Evolutionary conservation across 2,329 filamentous ascomycete species (phyloP).

Genomic region (Colletotrichum siamense): DNA sequence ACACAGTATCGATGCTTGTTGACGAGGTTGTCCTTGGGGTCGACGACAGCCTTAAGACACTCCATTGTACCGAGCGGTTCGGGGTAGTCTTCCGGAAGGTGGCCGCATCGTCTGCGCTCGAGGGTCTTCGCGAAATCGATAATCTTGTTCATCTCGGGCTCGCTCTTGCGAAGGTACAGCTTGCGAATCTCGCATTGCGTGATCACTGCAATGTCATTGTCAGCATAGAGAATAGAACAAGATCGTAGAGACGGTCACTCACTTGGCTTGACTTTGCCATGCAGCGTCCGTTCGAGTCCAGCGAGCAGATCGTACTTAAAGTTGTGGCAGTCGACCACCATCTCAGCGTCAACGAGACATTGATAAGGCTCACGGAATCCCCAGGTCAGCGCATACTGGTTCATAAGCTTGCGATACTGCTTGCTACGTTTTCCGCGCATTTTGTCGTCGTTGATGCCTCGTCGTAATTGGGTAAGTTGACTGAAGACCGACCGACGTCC

Average conservation of each 20-base stretch:
- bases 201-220: constrained; percentile 60
- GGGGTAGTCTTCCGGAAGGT: constrained; percentile 74
- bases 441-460: constrained; percentile 23
- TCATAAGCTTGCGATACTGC: constrained; percentile 82
- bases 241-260: constrained; percentile 33
- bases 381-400: constrained; percentile 86
- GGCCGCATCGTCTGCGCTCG: constrained; percentile 78
- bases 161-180: constrained; percentile 69
- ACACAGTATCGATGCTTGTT: constrained; percentile 85
- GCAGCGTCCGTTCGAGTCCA: constrained; percentile 80
- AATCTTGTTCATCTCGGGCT: constrained; percentile 59
- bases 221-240: not conserved
- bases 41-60: constrained; percentile 78
- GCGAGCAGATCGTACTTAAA: constrained; percentile 90
- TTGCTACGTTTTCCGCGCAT: constrained; percentile 58
- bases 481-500: not conserved
- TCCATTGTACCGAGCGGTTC: constrained; percentile 73
- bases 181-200: constrained; percentile 83
- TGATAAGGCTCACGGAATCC: constrained; percentile 95
- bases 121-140: constrained; percentile 76
- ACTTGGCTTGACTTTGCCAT: constrained; percentile 86
- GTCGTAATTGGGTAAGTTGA: not conserved
- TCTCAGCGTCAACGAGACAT: constrained; percentile 85
- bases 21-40: constrained; percentile 71
- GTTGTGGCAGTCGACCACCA: constrained; percentile 79